These are phyloP conservation scores for Phytophthora pluvialis DNA, from an alignment of 352 stramenopile species.

Conservation along the genomic window DNA sequence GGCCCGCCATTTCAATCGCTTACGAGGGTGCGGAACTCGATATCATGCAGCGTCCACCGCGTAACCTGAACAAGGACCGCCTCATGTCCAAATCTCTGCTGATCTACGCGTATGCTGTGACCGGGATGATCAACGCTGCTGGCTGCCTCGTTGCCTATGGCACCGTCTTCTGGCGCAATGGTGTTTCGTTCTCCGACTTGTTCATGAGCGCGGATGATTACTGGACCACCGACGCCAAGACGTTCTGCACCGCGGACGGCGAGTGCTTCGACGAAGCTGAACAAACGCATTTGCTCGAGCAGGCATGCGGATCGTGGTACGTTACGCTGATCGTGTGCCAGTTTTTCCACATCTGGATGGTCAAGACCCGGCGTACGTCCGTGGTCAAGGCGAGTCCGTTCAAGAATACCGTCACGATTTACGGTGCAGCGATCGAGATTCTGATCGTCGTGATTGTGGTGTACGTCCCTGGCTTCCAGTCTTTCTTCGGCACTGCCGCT, in stretches of 20 bases:
- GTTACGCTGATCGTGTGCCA: conserved; percentile 79
- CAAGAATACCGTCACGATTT: conserved; percentile 84
- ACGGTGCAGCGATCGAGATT: conserved; percentile 46
- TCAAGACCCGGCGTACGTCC: conserved; percentile 82
- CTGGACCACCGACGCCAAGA: conserved; percentile 32
- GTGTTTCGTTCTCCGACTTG: conserved; percentile 46
- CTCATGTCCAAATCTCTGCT: conserved; percentile 86
- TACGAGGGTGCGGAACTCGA: conserved; percentile 82
- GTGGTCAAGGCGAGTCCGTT: conserved; percentile 73
- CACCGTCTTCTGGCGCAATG: conserved; percentile 46
- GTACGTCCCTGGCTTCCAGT: conserved; percentile 55
- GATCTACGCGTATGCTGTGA: conserved; percentile 84
- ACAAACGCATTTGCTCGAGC: conserved; percentile 57
- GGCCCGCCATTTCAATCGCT: conserved; percentile 89
- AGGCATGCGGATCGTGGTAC: conserved; percentile 77
- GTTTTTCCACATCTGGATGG: conserved; percentile 86
- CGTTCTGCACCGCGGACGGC: conserved; percentile 33
- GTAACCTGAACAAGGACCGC: conserved; percentile 71
- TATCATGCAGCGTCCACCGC: conserved; percentile 80
- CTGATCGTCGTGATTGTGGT: conserved; percentile 52
- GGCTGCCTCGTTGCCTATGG: conserved; percentile 49
- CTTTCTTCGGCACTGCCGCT: conserved; percentile 42
- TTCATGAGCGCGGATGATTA: conserved; percentile 44
- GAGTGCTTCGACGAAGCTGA: conserved; percentile 45
- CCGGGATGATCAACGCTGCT: conserved; percentile 78